Percentiles rank a stretch among this genome's conserved stretches.
Conservation (phyloP, 2,329 filamentous ascomycete genomes). For the Zymoseptoria pseudotritici region DNA sequence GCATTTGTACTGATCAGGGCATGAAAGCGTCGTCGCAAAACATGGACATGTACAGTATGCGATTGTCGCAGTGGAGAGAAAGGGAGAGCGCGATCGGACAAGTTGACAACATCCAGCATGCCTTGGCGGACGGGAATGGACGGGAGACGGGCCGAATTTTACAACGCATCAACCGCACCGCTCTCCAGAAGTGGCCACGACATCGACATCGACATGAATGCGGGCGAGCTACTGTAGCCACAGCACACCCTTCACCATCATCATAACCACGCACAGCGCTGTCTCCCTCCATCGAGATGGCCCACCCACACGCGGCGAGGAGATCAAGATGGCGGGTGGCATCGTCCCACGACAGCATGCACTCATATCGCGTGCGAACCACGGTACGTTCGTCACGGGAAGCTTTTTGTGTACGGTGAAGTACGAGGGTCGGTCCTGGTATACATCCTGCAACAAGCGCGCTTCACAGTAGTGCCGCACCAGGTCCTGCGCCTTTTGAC, state of each 20-base stretch:
- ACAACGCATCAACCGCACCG: constrained; percentile 22
- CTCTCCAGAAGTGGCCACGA: neutral
- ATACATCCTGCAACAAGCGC: neutral
- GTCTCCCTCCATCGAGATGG: neutral
- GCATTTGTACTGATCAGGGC: neutral
- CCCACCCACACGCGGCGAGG: neutral
- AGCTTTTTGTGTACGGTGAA: neutral
- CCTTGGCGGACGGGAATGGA: neutral
- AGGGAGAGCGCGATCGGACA: constrained; percentile 8
- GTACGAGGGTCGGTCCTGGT: neutral
- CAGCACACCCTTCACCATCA: constrained; percentile 5
- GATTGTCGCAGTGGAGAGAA: constrained; percentile 18
- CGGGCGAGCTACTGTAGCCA: constrained; percentile 6
- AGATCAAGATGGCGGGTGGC: neutral
- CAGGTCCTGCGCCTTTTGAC: constrained; percentile 15
- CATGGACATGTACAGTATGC: constrained; percentile 3
- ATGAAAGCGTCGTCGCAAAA: constrained; percentile 5
- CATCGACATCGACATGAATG: too few relatives aligned
- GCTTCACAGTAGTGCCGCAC: neutral
- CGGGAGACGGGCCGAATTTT: constrained; percentile 1
- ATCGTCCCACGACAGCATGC: neutral
- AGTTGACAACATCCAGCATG: neutral
- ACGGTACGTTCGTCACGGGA: neutral
- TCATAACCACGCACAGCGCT: neutral
- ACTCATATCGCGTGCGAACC: neutral